Percentiles rank a stretch among this genome's conserved stretches.
Evolutionary conservation across 306 rosid genomes (phyloP).

Genomic region (Ormosia semicastrata): DNA sequence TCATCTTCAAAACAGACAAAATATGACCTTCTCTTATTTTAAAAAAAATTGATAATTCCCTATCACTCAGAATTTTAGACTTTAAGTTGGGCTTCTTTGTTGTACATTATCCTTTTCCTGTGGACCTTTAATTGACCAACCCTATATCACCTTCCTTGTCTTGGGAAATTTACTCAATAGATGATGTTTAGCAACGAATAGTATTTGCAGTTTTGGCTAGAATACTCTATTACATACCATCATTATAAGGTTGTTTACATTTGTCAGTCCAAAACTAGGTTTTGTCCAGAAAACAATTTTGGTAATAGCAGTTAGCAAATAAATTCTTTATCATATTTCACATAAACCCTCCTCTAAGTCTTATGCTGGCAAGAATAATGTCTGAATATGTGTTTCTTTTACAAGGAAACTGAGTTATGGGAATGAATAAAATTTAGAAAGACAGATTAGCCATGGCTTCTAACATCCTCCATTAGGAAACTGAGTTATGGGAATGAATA

Average conservation of each 20-base stretch:
- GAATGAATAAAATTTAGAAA: not conserved
- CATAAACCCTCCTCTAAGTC: not conserved
- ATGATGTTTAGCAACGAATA: not conserved
- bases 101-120: not conserved
- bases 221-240: not conserved
- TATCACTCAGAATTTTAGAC: not conserved
- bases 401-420: not conserved
- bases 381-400: not conserved
- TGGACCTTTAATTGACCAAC: not conserved
- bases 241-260: not conserved
- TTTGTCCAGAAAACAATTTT: not conserved
- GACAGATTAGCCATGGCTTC: not conserved
- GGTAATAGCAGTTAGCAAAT: not conserved
- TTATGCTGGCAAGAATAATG: not conserved
- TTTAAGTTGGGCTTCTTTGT: not conserved
- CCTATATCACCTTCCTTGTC: not conserved
- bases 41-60: not conserved
- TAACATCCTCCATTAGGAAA: not conserved
- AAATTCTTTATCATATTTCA: not conserved
- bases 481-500: not conserved
- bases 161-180: not conserved
- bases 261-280: not conserved
- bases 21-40: not conserved
- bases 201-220: not conserved
- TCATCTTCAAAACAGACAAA: not conserved